Evolutionary conservation across 2,329 filamentous ascomycete genomes (phyloP).

Genomic region (Escovopsis sp.): DNA sequence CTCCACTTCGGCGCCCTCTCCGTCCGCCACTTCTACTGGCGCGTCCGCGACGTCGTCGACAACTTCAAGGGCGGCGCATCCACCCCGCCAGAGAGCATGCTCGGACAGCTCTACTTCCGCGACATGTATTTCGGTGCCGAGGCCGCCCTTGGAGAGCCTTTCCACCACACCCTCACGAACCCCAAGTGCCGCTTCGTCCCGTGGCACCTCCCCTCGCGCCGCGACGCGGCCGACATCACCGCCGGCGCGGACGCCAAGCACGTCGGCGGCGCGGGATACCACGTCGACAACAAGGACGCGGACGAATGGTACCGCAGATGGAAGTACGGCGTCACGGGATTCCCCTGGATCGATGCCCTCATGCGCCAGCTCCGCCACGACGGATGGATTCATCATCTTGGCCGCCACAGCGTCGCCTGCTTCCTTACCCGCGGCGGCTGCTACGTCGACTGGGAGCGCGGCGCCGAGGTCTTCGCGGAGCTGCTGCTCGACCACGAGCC

Average conservation of each 20-base stretch:
- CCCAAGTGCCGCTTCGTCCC: constrained; percentile 56
- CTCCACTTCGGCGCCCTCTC: constrained; percentile 60
- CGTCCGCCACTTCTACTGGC: constrained; percentile 60
- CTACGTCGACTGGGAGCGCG: constrained; percentile 66
- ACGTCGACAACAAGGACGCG: constrained; percentile 45
- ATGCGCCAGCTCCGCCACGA: constrained; percentile 60
- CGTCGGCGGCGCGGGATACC: constrained; percentile 42
- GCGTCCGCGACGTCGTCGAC: constrained; percentile 45
- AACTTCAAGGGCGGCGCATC: constrained; percentile 40
- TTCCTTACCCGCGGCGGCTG: constrained; percentile 69
- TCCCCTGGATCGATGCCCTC: constrained; percentile 67
- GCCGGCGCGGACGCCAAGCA: constrained; percentile 34
- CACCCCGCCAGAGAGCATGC: constrained; percentile 50
- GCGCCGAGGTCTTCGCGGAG: constrained; percentile 65
- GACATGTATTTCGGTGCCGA: constrained; percentile 78
- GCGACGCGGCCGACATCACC: constrained; percentile 26
- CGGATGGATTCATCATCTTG: constrained; percentile 70
- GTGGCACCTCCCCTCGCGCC: constrained; percentile 57
- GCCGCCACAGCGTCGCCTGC: constrained; percentile 62
- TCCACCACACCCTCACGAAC: constrained; percentile 51
- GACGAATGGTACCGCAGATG: constrained; percentile 54
- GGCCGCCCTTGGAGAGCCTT: constrained; percentile 47
- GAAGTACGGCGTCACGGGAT: constrained; percentile 54
- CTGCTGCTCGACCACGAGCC: constrained; percentile 60
- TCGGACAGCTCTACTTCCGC: constrained; percentile 59